A percentile compares a stretch with the other conserved stretches of the same genome.
Evolutionary conservation across 1,284 basidiomycete genomes (phyloP).

Genomic region (Ustilago hordei): DNA sequence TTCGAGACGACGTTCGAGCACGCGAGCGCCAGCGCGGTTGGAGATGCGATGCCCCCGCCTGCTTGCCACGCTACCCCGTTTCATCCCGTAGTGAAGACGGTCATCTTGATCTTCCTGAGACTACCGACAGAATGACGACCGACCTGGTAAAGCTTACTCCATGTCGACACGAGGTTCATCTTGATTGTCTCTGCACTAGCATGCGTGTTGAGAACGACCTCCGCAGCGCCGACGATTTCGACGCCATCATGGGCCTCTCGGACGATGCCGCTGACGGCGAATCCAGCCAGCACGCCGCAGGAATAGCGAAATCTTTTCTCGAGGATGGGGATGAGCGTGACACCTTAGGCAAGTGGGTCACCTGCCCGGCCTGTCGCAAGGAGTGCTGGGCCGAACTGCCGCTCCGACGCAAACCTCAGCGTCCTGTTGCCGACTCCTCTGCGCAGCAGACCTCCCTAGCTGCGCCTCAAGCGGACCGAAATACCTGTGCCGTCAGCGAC

Average conservation of each 20-base stretch:
- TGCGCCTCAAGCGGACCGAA: neutral
- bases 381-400: conserved; percentile 64
- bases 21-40: conserved; percentile 56
- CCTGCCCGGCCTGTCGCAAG: conserved; percentile 60
- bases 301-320: conserved; percentile 1
- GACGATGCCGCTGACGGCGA: conserved; percentile 1
- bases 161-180: conserved; percentile 64
- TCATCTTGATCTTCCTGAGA: conserved; percentile 36
- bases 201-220: conserved; percentile 56
- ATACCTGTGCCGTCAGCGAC: neutral
- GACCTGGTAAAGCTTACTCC: conserved; percentile 55
- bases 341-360: conserved; percentile 65
- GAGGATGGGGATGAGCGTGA: conserved; percentile 30
- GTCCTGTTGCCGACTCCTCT: conserved; percentile 3
- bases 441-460: neutral
- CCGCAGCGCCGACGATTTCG: conserved; percentile 7
- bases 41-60: conserved; percentile 63
- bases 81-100: conserved; percentile 18
- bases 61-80: conserved; percentile 56
- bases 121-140: conserved; percentile 34
- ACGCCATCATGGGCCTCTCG: conserved; percentile 9
- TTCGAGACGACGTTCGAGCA: conserved; percentile 58
- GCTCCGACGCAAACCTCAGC: conserved; percentile 36
- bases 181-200: conserved; percentile 62
- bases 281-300: neutral